These are phyloP conservation scores for Pythium phragmitis DNA, from an alignment of 352 stramenopile species.

Conservation along the genomic window DNA sequence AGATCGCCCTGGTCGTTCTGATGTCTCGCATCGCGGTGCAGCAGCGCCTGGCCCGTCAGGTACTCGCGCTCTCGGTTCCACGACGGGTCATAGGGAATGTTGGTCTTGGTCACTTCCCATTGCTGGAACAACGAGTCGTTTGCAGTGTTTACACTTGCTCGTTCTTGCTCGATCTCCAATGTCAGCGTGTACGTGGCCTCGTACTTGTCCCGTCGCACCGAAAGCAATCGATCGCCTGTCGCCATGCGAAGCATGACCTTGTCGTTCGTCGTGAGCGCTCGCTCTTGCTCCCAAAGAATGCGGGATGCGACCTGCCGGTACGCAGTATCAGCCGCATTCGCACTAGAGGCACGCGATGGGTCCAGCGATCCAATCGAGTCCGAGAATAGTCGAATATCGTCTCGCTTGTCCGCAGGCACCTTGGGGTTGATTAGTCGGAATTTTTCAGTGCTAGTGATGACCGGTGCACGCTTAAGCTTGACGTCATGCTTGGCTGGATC, in stretches of 20 bases:
- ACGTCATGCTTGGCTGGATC: constrained; percentile 56
- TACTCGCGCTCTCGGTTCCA: constrained; percentile 85
- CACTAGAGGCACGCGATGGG: constrained; percentile 1
- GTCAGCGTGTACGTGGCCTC: constrained; percentile 32
- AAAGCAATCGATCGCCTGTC: constrained; percentile 58
- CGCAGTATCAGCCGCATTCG: neutral
- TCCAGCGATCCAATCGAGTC: constrained; percentile 21
- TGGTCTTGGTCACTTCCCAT: constrained; percentile 87
- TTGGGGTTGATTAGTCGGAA: constrained; percentile 71
- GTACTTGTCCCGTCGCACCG: constrained; percentile 33
- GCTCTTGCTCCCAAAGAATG: constrained; percentile 58
- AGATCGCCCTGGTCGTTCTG: constrained; percentile 36
- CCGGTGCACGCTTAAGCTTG: constrained; percentile 67
- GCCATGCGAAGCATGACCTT: constrained; percentile 74
- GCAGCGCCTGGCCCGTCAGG: constrained; percentile 67
- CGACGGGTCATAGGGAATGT: constrained; percentile 78
- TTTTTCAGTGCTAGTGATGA: constrained; percentile 80
- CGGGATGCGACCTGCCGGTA: constrained; percentile 8
- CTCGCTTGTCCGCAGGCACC: constrained; percentile 29
- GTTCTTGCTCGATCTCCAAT: constrained; percentile 52
- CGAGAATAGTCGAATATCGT: constrained; percentile 27
- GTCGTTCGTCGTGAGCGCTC: constrained; percentile 63
- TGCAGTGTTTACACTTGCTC: neutral
- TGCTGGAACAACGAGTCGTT: constrained; percentile 56
- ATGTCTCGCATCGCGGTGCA: constrained; percentile 48